Percentiles rank a stretch among this genome's conserved stretches.
phyloP scores from a whole-genome alignment of 1,284 basidiomycete genomes.

The Malassezia restricta region DNA sequence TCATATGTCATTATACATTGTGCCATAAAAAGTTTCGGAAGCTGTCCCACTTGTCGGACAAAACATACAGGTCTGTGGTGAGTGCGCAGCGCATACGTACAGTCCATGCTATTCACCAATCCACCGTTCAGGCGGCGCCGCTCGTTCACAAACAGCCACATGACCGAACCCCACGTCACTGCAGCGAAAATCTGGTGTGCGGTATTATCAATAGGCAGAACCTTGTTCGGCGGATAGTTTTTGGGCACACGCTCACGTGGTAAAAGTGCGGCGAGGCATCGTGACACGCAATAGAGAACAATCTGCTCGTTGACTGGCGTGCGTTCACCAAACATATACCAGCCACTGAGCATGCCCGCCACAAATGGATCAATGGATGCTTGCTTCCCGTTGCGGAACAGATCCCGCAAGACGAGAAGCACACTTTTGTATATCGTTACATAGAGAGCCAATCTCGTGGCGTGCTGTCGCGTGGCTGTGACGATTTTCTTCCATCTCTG shows the following conservation, averaged over 20 bases:
- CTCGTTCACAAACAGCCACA: slow-evolving; percentile 83
- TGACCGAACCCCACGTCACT: slow-evolving; percentile 84
- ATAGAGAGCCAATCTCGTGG: slow-evolving; percentile 79
- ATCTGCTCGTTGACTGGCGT: slow-evolving; percentile 99
- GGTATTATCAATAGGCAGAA: slow-evolving; percentile 51
- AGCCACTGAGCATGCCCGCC: slow-evolving; percentile 82
- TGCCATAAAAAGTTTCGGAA: slow-evolving; percentile 44
- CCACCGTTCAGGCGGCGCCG: slow-evolving; percentile 82
- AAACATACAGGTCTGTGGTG: slow-evolving; percentile 37
- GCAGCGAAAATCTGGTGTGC: slow-evolving; percentile 82
- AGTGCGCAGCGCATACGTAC: slow-evolving; percentile 19
- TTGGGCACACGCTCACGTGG: slow-evolving; percentile 33
- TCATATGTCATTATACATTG: slow-evolving; percentile 28
- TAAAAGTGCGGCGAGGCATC: slow-evolving; percentile 37
- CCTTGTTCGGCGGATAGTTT: slow-evolving; percentile 32
- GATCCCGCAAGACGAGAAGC: slow-evolving; percentile 61
- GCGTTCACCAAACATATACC: slow-evolving; percentile 80
- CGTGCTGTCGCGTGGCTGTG: slow-evolving; percentile 76
- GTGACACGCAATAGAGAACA: slow-evolving; percentile 60
- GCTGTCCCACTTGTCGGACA: slow-evolving; percentile 44
- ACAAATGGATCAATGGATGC: slow-evolving; percentile 73
- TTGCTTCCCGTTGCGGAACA: slow-evolving; percentile 55
- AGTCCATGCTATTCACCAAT: slow-evolving; percentile 55
- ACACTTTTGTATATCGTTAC: slow-evolving; percentile 83
- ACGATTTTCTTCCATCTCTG: slow-evolving; percentile 60